Evolutionary conservation across 2,329 filamentous ascomycete genomes (phyloP), one percentile per base, ranked within the genome.

Genomic region (Arthrinium puccinioides): DNA sequence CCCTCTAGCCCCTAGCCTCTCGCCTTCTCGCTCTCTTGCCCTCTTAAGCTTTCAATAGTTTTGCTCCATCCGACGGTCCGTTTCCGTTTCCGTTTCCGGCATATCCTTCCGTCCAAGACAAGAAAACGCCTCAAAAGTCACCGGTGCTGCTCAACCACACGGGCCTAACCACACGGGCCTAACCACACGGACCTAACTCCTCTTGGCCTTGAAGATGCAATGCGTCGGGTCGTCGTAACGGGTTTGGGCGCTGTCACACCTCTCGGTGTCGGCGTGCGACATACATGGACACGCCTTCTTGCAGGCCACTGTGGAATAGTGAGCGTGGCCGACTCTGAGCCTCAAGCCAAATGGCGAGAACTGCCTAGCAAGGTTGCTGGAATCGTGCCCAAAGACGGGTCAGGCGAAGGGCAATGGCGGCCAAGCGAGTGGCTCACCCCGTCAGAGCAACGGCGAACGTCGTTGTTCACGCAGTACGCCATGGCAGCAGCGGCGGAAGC

Each of bases 391-490:
- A 59, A 61, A 16, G 76, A 75, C 1, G 49, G 45, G 16, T 54
- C 58, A 5, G 56, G 54, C 39, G 50, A 60, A 47, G 65, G 66
- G 9, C 37, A 42, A 30, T 81, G 73, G 78, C 57, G 60, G 21
- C 54, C 71, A 2, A 58, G 63, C 9, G 70, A 79, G 47, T 82
- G 76, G 72, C 52, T 79, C 35, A 61, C 57, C 31, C 55, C 61
- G 18, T 55, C 67, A 2, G 76, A 80, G 40, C 70, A 75, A 53
- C 77, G 88, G 5, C 84, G 87, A 53, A 94, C 94, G 80, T 88
- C 92, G n/a, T 72, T 69, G 18, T 97, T 97, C 56, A 77, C 88
- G 4, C 89, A 97, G 59, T 97, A 94, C 64, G 90, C 89, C 11
- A 73, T 95, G 54, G 87, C 85, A 10, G 87, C 89, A 3, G 75